Base-by-base conservation (phyloP, 2,329 filamentous ascomycete species). In the Xylariaceae sp. region DNA sequence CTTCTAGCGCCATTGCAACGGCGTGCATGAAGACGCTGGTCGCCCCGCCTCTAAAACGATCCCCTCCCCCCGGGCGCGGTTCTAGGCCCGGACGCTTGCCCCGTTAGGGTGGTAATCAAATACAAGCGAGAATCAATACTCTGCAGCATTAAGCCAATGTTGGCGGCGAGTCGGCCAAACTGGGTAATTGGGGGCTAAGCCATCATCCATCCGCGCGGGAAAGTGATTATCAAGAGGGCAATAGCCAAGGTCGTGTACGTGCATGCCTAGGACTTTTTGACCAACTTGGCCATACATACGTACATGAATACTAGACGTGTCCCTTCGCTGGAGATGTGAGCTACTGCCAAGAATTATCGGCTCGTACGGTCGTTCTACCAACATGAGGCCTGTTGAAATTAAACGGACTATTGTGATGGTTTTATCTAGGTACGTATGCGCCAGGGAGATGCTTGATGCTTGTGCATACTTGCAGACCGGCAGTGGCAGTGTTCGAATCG, bases 1-100 rank as follows among this genome's bases (percentile, higher is more conserved):
- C n/a, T n/a, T n/a, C n/a, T n/a, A n/a, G n/a, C n/a, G n/a, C n/a
- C n/a, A n/a, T n/a, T n/a, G n/a, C n/a, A n/a, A n/a, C n/a, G n/a
- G n/a, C n/a, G n/a, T n/a, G n/a, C n/a, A n/a, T n/a, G n/a, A n/a
- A n/a, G n/a, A n/a, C n/a, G n/a, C n/a, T n/a, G n/a, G n/a, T n/a
- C n/a, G n/a, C n/a, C n/a, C n/a, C n/a, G n/a, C n/a, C n/a, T n/a
- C n/a, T n/a, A n/a, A n/a, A n/a, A n/a, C 20, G 24, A 27, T 37
- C 48, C 18, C n/a, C 27, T 20, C 27, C 23, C 16, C 23, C 23
- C 23, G 20, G 32, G 37, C 29, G 3, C 35, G 40, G 55, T 52
- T 57, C 51, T 55, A 56, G 58, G 45, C 51, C 47, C 26, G 51
- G 47, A 40, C 32, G 23, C 43, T 26, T 32, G 10, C 30, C 39